These are phyloP conservation scores for Fusarium sp. DNA, from an alignment of 2,329 filamentous ascomycete species.

Conservation along the genomic window DNA sequence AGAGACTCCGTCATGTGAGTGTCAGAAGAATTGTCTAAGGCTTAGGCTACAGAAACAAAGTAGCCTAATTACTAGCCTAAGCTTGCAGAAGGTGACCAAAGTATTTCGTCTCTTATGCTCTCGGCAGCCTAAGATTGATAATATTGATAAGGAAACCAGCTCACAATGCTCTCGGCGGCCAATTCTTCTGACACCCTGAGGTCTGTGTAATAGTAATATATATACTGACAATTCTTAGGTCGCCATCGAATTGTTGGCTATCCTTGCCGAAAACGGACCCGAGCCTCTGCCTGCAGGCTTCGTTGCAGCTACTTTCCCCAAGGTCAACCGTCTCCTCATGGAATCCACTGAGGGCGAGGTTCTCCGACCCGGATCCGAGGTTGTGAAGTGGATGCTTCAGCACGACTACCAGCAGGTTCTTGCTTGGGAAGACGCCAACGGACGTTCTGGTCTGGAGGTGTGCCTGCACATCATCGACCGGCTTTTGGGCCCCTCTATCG, in stretches of 20 bases:
- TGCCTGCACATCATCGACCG: slow-evolving; percentile 93
- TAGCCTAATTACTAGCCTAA: no score
- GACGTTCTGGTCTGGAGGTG: slow-evolving; percentile 86
- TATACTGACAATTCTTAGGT: slow-evolving; percentile 59
- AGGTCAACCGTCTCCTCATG: slow-evolving; percentile 84
- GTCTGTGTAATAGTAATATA: no score
- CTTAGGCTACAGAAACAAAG: no score
- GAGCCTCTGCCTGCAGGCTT: slow-evolving; percentile 90
- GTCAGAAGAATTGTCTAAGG: no score
- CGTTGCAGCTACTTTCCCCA: slow-evolving; percentile 85
- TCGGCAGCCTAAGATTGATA: no score
- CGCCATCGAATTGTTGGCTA: slow-evolving; percentile 84
- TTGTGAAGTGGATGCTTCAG: slow-evolving; percentile 87
- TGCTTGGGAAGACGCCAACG: slow-evolving; percentile 82
- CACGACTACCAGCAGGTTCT: slow-evolving; percentile 93
- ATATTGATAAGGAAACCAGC: no score
- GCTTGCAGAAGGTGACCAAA: no score
- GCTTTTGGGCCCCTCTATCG: slow-evolving; percentile 82
- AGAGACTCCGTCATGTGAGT: no score
- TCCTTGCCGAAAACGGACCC: slow-evolving; percentile 83
- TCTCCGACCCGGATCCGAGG: slow-evolving; percentile 84
- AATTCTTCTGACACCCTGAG: no score
- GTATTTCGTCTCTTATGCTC: no score
- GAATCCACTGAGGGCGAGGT: slow-evolving; percentile 88
- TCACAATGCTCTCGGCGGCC: no score